Conservation (phyloP, 208 protist genomes). For the Trypanosoma rangeli region DNA sequence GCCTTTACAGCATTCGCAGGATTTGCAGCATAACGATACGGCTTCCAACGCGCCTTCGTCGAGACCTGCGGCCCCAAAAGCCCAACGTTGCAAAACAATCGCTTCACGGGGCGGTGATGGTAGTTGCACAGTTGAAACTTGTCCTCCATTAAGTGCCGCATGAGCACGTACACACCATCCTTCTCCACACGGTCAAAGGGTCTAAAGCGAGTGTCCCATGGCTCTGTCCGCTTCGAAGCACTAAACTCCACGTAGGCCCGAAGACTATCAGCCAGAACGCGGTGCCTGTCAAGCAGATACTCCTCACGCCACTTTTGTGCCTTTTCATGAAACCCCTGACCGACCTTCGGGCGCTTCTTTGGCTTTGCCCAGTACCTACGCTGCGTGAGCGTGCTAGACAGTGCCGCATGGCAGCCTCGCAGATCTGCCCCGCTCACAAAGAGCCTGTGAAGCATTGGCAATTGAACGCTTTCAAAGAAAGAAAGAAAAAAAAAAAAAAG, state of each 20-base stretch:
- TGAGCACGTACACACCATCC: conserved; percentile 86
- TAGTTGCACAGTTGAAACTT: conserved; percentile 91
- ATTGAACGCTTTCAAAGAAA: background rate
- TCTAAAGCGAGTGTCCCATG: conserved; percentile 89
- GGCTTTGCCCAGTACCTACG: conserved; percentile 88
- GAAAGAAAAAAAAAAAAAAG: conserved; percentile 10
- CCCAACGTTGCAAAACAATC: conserved; percentile 87
- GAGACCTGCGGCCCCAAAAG: conserved; percentile 85
- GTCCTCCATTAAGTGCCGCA: conserved; percentile 88
- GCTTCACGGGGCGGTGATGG: conserved; percentile 85
- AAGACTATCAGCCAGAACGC: conserved; percentile 82
- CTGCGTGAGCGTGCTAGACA: conserved; percentile 43
- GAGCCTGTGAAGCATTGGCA: conserved; percentile 40
- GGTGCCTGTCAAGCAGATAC: conserved; percentile 85
- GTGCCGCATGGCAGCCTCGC: conserved; percentile 30
- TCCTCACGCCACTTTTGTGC: conserved; percentile 89
- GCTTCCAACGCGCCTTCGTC: conserved; percentile 86
- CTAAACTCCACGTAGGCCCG: conserved; percentile 89
- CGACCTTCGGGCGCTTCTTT: conserved; percentile 89
- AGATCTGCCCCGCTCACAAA: conserved; percentile 68
- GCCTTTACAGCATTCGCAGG: conserved; percentile 72
- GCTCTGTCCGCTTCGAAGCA: conserved; percentile 76
- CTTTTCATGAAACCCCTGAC: conserved; percentile 85
- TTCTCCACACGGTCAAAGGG: conserved; percentile 91
- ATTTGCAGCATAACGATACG: conserved; percentile 76